Conservation (phyloP, 345 rosid genomes). For the Limnanthes douglasii region DNA sequence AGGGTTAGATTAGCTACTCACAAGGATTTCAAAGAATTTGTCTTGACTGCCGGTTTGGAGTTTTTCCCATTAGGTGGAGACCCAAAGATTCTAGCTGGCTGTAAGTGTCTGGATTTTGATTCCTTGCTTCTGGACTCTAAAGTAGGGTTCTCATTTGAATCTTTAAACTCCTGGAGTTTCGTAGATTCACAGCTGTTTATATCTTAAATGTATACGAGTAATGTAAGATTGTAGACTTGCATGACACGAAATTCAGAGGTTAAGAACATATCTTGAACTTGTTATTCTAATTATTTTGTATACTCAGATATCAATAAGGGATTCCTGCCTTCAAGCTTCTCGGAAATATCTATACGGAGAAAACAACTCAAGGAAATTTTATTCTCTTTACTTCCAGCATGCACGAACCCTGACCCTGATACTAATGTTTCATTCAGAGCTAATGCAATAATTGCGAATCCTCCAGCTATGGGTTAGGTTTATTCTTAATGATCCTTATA, state of each 20-base stretch:
- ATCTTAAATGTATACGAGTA: too few species aligned
- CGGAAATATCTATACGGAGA: conserved; percentile 38
- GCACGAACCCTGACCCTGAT: conserved; percentile 27
- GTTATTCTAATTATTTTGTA: too few species aligned
- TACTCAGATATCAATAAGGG: conserved; percentile 60
- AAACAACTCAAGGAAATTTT: conserved; percentile 32
- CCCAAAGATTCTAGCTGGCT: conserved; percentile 57
- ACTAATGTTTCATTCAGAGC: conserved; percentile 17
- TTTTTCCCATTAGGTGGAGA: conserved; percentile 56
- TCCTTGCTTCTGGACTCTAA: too few species aligned
- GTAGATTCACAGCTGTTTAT: too few species aligned
- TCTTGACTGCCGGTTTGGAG: conserved; percentile 47
- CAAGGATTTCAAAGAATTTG: conserved; percentile 47
- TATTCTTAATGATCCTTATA: too few species aligned
- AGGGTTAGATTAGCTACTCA: conserved; percentile 64
- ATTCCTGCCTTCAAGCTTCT: conserved; percentile 40
- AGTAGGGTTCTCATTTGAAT: too few species aligned
- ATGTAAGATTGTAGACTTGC: too few species aligned
- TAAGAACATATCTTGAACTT: too few species aligned
- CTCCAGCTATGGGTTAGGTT: conserved; percentile 38
- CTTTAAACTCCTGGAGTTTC: too few species aligned
- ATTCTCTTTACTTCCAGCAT: conserved; percentile 34
- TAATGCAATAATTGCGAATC: conserved; percentile 46
- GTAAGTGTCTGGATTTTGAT: conserved; percentile 30
- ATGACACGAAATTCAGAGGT: too few species aligned